These are phyloP conservation scores for Collybia nuda DNA, from an alignment of 768 basidiomycete species.

Conservation along the genomic window DNA sequence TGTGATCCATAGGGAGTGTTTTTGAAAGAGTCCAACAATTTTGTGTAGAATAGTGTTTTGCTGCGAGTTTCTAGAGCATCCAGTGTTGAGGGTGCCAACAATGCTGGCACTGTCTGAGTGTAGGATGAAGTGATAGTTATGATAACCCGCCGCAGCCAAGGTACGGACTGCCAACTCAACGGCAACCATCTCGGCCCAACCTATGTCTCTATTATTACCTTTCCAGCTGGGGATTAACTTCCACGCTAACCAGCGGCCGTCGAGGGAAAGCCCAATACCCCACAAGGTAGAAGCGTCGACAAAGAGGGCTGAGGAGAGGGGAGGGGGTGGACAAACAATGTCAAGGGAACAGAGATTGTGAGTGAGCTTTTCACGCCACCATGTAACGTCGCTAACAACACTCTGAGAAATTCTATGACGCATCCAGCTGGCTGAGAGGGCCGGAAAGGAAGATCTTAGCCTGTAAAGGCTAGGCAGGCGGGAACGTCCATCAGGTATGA, in stretches of 20 bases:
- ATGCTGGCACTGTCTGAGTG: too few relatives aligned
- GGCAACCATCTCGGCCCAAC: conserved; percentile 23
- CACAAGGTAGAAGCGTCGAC: conserved; percentile 9
- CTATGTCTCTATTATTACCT: conserved; percentile 15
- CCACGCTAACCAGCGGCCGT: conserved; percentile 19
- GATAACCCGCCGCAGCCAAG: too few relatives aligned
- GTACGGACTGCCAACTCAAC: conserved; percentile 22
- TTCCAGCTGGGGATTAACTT: conserved; percentile 12
- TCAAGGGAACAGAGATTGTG: conserved; percentile 6
- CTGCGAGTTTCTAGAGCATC: too few relatives aligned
- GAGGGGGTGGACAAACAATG: conserved; percentile 8
- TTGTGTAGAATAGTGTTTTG: too few relatives aligned
- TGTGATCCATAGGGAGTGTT: too few relatives aligned
- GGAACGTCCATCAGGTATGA: conserved; percentile 22
- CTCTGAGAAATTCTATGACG: conserved; percentile 16
- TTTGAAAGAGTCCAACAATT: too few relatives aligned
- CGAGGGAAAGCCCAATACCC: conserved; percentile 5
- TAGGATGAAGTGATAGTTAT: too few relatives aligned
- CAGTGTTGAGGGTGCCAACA: too few relatives aligned
- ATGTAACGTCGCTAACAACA: background rate
- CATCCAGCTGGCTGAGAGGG: conserved; percentile 5
- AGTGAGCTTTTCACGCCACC: too few relatives aligned
- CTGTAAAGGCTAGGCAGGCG: conserved; percentile 23
- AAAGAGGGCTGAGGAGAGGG: conserved; percentile 18
- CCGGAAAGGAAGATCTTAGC: conserved; percentile 21